Percentiles rank a stretch among this genome's conserved stretches.
phyloP scores from a whole-genome alignment of 306 rosid genomes.

The Casuarina glauca region DNA sequence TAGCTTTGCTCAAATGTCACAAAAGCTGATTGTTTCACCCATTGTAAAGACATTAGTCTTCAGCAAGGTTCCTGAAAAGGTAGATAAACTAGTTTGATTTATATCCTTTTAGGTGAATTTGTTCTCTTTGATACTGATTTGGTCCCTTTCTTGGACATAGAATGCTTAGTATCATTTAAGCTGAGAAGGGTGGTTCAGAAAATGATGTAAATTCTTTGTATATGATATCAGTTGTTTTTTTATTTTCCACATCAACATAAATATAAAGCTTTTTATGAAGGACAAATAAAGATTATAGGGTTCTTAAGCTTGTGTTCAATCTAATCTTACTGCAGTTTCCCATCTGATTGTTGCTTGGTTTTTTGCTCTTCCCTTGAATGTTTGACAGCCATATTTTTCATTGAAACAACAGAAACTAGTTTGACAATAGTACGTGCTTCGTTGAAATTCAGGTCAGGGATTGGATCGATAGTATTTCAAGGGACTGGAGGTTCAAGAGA shows the following conservation, averaged over 20 bases:
- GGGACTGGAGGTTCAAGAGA: slow-evolving; percentile 87
- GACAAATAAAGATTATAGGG: too few relatives aligned
- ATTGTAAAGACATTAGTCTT: slow-evolving; percentile 91
- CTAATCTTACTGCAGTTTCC: too few relatives aligned
- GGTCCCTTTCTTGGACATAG: background rate
- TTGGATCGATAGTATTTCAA: slow-evolving; percentile 76
- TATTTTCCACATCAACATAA: too few relatives aligned
- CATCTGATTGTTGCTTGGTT: background rate
- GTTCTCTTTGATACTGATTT: background rate
- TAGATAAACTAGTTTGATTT: slow-evolving; percentile 11
- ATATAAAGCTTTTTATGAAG: too few relatives aligned
- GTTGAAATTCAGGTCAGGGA: slow-evolving; percentile 69
- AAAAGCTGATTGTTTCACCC: slow-evolving; percentile 93
- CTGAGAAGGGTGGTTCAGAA: background rate
- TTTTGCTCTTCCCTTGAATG: background rate
- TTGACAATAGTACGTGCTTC: slow-evolving; percentile 2
- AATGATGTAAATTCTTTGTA: too few relatives aligned
- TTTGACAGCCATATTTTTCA: background rate
- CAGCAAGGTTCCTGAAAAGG: slow-evolving; percentile 97
- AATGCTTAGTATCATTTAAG: background rate
- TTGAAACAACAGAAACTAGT: background rate
- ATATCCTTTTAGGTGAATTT: background rate
- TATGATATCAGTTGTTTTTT: too few relatives aligned
- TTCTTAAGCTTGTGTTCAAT: too few relatives aligned
- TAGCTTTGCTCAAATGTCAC: slow-evolving; percentile 89